Evolutionary conservation across 176 grass and related monocot species (phyloP), one percentile per base, ranked within the genome.

Genomic region (Eragrostis nindensis): DNA sequence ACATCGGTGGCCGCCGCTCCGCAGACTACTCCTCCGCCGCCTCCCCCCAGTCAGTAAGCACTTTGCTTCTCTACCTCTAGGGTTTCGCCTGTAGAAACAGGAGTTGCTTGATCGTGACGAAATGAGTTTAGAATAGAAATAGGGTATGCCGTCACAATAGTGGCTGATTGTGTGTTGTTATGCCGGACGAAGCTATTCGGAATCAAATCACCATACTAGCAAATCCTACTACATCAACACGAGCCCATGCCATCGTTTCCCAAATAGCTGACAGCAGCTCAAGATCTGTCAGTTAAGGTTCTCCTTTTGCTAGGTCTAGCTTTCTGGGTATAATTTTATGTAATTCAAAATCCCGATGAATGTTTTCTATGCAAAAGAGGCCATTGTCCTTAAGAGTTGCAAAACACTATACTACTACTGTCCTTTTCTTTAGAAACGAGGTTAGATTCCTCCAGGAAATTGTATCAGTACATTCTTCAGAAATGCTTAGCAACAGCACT

Each of bases 11-110:
- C 30, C 41, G 16, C 59, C 6, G 29, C 59, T 60, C 66, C 59
- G 66, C 78, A 56, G 57, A n/a, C 59, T 21, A 12, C 87, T n/a
- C 66, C 57, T 16, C 66, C 72, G 44, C 44, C 78, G 62, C 21
- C 66, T 36, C 42, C 50, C 21, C 60, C 41, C 66, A 67, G 30
- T 50, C 83, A 73, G 88, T 90, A 82, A 86, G 88, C 14, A 16
- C 49, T 9, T 7, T 10, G 66, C 39, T 32, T 8, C 22, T 47
- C 27, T 15, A 2, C 8, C 40, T 63, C 48, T 73, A 90, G 88
- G 88, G 78, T 86, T 86, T 73, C 60, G 73, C 68, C 52, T 71
- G 29, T 2, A 26, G 59, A 1, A 27, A 26, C 10, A 52, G 66
- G 13, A 13, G 27, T 82, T 16, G 54, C 0, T 78, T 53, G 66